These are phyloP conservation scores for Cladophialophora exuberans DNA, from an alignment of 2,329 filamentous ascomycete genomes.

Conservation along the genomic window DNA sequence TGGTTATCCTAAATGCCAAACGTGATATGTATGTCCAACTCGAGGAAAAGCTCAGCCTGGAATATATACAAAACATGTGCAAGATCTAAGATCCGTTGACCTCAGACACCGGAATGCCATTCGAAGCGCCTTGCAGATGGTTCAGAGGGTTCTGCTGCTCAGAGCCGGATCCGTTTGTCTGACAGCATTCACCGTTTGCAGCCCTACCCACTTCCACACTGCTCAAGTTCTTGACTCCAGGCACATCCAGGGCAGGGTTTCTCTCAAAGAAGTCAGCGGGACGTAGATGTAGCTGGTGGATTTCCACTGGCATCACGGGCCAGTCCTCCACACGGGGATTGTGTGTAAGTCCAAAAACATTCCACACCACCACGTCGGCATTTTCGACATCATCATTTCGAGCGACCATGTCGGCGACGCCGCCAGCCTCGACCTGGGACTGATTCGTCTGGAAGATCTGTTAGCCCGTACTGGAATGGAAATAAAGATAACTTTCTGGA, in stretches of 20 bases:
- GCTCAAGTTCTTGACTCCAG: constrained; percentile 41
- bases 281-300: constrained; percentile 50
- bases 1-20: too few species aligned
- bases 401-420: constrained; percentile 48
- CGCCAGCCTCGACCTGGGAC: constrained; percentile 46
- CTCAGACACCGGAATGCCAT: constrained; percentile 15
- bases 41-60: too few species aligned
- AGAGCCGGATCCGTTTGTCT: constrained; percentile 10
- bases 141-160: constrained; percentile 19
- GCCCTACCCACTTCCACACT: constrained; percentile 32
- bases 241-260: constrained; percentile 58
- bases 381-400: constrained; percentile 47
- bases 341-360: constrained; percentile 54
- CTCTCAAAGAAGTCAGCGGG: constrained; percentile 58
- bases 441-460: constrained; percentile 47
- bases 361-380: constrained; percentile 55
- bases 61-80: too few species aligned
- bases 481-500: background rate
- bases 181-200: constrained; percentile 21
- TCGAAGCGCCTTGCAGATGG: constrained; percentile 20
- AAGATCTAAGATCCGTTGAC: constrained; percentile 22
- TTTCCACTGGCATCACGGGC: constrained; percentile 54
- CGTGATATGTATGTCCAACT: too few species aligned
- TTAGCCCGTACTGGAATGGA: background rate
- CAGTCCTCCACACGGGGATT: constrained; percentile 56